Percentiles rank a stretch among this genome's conserved stretches.
Evolutionary conservation across 2,329 filamentous ascomycete genomes (phyloP).

Genomic region (Ophiostoma tasmaniense): DNA sequence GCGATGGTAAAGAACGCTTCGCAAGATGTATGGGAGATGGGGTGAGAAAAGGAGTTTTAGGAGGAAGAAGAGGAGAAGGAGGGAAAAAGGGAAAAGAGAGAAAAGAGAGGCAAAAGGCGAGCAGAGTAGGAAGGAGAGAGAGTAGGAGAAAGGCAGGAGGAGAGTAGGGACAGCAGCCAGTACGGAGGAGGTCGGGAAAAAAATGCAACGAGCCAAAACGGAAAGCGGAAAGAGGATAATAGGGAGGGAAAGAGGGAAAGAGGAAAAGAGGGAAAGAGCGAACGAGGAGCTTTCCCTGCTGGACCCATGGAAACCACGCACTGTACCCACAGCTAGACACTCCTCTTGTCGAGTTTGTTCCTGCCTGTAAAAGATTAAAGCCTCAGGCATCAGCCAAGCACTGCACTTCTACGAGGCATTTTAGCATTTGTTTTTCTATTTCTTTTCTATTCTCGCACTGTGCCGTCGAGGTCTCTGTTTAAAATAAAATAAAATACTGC

Average conservation of each 20-base stretch:
- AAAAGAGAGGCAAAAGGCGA: conserved; percentile 2
- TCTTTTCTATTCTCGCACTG: background rate
- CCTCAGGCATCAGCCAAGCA: conserved; percentile 17
- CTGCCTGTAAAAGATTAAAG: background rate
- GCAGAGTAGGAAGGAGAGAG: background rate
- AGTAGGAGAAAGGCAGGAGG: background rate
- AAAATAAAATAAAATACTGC: too few species aligned
- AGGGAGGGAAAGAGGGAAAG: background rate
- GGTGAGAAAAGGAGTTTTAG: conserved; percentile 9
- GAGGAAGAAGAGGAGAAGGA: conserved; percentile 1
- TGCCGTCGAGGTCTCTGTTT: too few species aligned
- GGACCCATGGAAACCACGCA: background rate
- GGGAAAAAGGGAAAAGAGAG: background rate
- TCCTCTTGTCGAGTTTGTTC: background rate
- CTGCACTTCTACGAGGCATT: background rate
- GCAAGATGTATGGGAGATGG: conserved; percentile 12
- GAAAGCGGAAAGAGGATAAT: conserved; percentile 9
- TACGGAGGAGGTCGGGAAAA: conserved; percentile 23
- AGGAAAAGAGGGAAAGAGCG: background rate
- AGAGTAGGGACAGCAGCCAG: conserved; percentile 3
- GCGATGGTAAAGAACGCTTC: conserved; percentile 24
- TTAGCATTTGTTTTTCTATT: background rate
- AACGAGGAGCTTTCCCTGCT: conserved; percentile 21
- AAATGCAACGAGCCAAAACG: conserved; percentile 21
- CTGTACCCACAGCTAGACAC: background rate